Conservation (phyloP, 176 grass and related monocot species). For the maize (Zea mays) region Zm-B73-REFERENCE-NAM-5.0 NC_050097.1:30614001-30614500, state of each 20-base stretch:
- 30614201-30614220: no score
- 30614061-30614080: no score
- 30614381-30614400: constrained; percentile 98
- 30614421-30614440: constrained; percentile 60
- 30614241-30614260: no score
- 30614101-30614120: not conserved
- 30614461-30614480: constrained; percentile 86
- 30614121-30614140: not conserved
- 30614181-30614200: no score
- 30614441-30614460: constrained; percentile 95
- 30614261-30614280: no score
- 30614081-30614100: constrained; percentile 31
- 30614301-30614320: constrained; percentile 32
- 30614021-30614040: no score
- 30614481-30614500: constrained; percentile 53
- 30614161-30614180: not conserved
- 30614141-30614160: no score
- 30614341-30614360: constrained; percentile 89
- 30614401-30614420: constrained; percentile 84
- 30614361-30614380: constrained; percentile 95
- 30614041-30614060: no score
- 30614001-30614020: no score
- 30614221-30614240: no score
- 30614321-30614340: constrained; percentile 82
- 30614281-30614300: no score